Percentiles rank a stretch among this genome's conserved stretches.
Conservation (phyloP, 805 yeast genomes). For the Ogataea pilisensis region DNA sequence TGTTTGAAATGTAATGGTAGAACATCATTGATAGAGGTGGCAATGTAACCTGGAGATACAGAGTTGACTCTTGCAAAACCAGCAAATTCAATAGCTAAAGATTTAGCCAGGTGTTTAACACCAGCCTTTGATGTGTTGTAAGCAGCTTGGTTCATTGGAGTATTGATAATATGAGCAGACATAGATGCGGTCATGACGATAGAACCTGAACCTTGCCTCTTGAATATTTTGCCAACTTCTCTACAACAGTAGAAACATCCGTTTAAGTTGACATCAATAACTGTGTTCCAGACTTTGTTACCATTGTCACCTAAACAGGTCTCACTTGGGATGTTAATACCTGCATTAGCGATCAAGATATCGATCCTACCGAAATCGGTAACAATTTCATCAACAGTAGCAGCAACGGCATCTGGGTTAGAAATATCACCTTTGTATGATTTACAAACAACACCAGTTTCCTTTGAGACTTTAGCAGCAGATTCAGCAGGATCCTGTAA, state of each 20-base stretch:
- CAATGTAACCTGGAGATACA: slow-evolving; percentile 45
- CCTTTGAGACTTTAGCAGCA: slow-evolving; percentile 5
- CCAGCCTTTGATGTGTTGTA: slow-evolving; percentile 46
- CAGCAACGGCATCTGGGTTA: slow-evolving; percentile 27
- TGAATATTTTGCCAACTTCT: slow-evolving; percentile 41
- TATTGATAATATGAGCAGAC: slow-evolving; percentile 48
- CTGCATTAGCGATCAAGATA: slow-evolving; percentile 42
- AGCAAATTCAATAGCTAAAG: slow-evolving; percentile 44
- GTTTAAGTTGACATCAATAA: slow-evolving; percentile 43
- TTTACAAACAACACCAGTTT: slow-evolving; percentile 15
- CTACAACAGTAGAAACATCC: slow-evolving; percentile 48
- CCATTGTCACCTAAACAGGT: slow-evolving; percentile 21
- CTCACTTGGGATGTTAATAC: slow-evolving; percentile 30
- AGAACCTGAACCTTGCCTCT: slow-evolving; percentile 41
- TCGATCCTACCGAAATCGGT: slow-evolving; percentile 37
- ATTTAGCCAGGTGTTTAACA: slow-evolving; percentile 40
- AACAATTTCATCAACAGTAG: slow-evolving; percentile 25
- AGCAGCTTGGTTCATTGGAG: slow-evolving; percentile 44
- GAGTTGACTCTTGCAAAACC: slow-evolving; percentile 44
- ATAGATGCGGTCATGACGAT: slow-evolving; percentile 47
- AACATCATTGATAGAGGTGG: slow-evolving; percentile 36
- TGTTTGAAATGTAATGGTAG: slow-evolving; percentile 20
- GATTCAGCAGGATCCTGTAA: slow-evolving; percentile 25
- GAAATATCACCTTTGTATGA: slow-evolving; percentile 31
- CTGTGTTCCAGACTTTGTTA: slow-evolving; percentile 29